phyloP scores from a whole-genome alignment of 2,329 filamentous ascomycete genomes.

The Fusarium musae region DNA sequence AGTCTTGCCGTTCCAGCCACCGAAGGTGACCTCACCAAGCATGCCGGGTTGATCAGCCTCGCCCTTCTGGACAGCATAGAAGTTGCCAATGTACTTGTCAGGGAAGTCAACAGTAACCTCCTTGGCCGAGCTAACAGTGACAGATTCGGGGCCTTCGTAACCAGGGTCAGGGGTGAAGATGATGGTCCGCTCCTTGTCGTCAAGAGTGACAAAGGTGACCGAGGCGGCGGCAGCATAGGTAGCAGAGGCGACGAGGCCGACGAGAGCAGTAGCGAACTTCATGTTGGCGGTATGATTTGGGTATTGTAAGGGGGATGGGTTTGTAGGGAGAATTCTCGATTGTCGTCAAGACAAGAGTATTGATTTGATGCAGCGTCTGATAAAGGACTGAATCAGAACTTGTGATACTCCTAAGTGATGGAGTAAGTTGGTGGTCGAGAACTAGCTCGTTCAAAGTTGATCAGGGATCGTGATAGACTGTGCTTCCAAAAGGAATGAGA shows the following conservation, averaged over 20 bases:
- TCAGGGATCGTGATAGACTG: slow-evolving; percentile 40
- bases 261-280: slow-evolving; percentile 62
- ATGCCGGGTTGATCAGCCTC: slow-evolving; percentile 57
- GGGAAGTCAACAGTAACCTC: slow-evolving; percentile 57
- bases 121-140: slow-evolving; percentile 54
- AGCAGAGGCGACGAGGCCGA: slow-evolving; percentile 56
- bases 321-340: slow-evolving; percentile 23
- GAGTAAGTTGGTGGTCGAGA: slow-evolving; percentile 35
- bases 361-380: slow-evolving; percentile 33
- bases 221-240: slow-evolving; percentile 58
- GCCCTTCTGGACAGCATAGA: slow-evolving; percentile 61
- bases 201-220: slow-evolving; percentile 70
- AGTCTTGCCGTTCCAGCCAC: slow-evolving; percentile 59
- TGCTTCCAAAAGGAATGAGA: slow-evolving; percentile 49
- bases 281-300: slow-evolving; percentile 56
- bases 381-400: slow-evolving; percentile 42
- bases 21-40: slow-evolving; percentile 63
- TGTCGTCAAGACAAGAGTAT: slow-evolving; percentile 45
- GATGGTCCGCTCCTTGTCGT: slow-evolving; percentile 60
- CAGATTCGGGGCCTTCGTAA: slow-evolving; percentile 48
- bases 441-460: slow-evolving; percentile 44
- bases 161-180: slow-evolving; percentile 61
- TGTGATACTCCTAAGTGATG: slow-evolving; percentile 21
- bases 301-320: slow-evolving; percentile 19
- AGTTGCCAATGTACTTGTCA: slow-evolving; percentile 61